These are phyloP conservation scores for Fusarium buxicola DNA, from an alignment of 2,329 filamentous ascomycete genomes.

Conservation along the genomic window DNA sequence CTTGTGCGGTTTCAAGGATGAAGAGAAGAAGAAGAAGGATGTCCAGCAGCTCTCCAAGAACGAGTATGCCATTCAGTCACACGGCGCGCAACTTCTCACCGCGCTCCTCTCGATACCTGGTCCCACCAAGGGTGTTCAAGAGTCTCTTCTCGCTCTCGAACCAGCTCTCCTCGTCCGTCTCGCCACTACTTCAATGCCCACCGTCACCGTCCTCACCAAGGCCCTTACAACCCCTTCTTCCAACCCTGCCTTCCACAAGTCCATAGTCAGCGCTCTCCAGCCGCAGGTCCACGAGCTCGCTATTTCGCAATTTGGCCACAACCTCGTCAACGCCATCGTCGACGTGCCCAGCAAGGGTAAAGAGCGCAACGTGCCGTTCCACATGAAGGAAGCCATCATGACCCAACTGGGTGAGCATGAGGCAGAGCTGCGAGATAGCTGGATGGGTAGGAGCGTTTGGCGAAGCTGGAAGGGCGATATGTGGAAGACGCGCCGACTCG, in stretches of 20 bases:
- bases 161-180: slow-evolving; percentile 70
- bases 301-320: slow-evolving; percentile 62
- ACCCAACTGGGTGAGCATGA: slow-evolving; percentile 60
- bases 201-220: slow-evolving; percentile 62
- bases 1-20: slow-evolving; percentile 60
- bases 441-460: slow-evolving; percentile 68
- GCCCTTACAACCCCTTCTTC: slow-evolving; percentile 61
- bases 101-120: slow-evolving; percentile 82
- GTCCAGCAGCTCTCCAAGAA: slow-evolving; percentile 62
- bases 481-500: slow-evolving; percentile 64
- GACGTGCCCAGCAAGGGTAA: slow-evolving; percentile 62
- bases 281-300: slow-evolving; percentile 61
- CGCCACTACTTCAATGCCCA: slow-evolving; percentile 65
- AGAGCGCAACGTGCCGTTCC: slow-evolving; percentile 64
- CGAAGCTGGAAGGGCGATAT: slow-evolving; percentile 68
- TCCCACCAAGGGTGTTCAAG: slow-evolving; percentile 77
- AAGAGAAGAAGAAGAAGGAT: slow-evolving; percentile 53
- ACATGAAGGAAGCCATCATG: slow-evolving; percentile 69
- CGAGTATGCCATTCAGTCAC: slow-evolving; percentile 67
- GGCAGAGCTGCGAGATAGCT: slow-evolving; percentile 62
- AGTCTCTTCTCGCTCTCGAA: slow-evolving; percentile 72
- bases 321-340: slow-evolving; percentile 62
- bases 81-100: slow-evolving; percentile 85
- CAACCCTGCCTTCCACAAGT: slow-evolving; percentile 67
- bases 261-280: slow-evolving; percentile 60